A percentile compares a stretch with the other conserved stretches of the same genome.
These are phyloP conservation scores for Corinectria fuckeliana DNA, from an alignment of 2,329 filamentous ascomycete genomes.

Conservation along the genomic window DNA sequence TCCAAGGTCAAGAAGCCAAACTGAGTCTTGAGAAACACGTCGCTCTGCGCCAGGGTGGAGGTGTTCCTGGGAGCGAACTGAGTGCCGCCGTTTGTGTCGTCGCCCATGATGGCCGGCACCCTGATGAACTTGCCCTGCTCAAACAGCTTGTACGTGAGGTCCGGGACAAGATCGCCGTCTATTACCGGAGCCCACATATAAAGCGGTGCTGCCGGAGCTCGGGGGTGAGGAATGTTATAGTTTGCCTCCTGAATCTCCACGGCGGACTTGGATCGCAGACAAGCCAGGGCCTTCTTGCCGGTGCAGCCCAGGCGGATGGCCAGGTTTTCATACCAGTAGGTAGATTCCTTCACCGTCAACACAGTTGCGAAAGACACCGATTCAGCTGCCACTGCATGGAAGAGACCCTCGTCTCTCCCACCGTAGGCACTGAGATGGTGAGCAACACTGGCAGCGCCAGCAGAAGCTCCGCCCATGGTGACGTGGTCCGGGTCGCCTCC, in stretches of 20 bases:
- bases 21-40: constrained; percentile 43
- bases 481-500: constrained; percentile 74
- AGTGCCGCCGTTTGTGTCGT: constrained; percentile 49
- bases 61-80: constrained; percentile 41
- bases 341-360: constrained; percentile 52
- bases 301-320: constrained; percentile 51
- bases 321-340: constrained; percentile 60
- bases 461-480: constrained; percentile 71
- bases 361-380: constrained; percentile 59
- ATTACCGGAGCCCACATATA: constrained; percentile 63
- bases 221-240: constrained; percentile 44
- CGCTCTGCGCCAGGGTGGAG: constrained; percentile 42
- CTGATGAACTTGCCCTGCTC: constrained; percentile 56
- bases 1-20: constrained; percentile 43
- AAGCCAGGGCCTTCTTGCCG: constrained; percentile 49
- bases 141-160: constrained; percentile 58
- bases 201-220: constrained; percentile 44
- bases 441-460: constrained; percentile 70
- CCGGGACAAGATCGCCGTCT: constrained; percentile 59
- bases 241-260: constrained; percentile 52
- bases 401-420: constrained; percentile 55
- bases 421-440: constrained; percentile 66
- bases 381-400: constrained; percentile 58
- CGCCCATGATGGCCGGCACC: constrained; percentile 58
- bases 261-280: constrained; percentile 52